A percentile compares a stretch with the other conserved stretches of the same genome.
phyloP scores from a whole-genome alignment of 2,329 filamentous ascomycete species.

The Colletotrichum costaricense region DNA sequence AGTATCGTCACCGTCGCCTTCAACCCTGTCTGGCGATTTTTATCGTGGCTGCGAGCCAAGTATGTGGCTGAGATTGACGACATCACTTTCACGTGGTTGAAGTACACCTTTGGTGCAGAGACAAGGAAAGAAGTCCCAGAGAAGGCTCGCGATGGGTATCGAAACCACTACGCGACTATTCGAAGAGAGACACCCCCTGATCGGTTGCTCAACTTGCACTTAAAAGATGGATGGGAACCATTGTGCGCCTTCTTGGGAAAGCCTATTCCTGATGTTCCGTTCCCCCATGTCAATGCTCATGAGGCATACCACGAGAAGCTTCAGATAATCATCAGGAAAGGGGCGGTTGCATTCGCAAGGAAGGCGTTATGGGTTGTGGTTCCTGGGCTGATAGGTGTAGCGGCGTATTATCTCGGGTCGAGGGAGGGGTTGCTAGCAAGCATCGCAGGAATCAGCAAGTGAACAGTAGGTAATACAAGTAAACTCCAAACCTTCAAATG shows the following conservation, averaged over 20 bases:
- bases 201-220: constrained; percentile 23
- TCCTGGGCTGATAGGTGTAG: background rate
- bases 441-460: background rate
- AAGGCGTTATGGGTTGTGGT: background rate
- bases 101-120: constrained; percentile 76
- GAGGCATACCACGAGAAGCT: background rate
- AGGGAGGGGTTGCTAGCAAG: background rate
- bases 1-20: constrained; percentile 42
- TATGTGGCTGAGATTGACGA: constrained; percentile 70
- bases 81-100: constrained; percentile 77
- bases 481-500: too few relatives aligned
- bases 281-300: constrained; percentile 47
- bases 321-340: background rate
- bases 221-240: constrained; percentile 54
- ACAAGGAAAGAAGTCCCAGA: constrained; percentile 72
- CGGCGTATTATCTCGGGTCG: background rate
- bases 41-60: constrained; percentile 37
- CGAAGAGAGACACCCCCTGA: constrained; percentile 5
- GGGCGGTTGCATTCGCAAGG: background rate
- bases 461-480: background rate
- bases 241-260: constrained; percentile 54
- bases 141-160: constrained; percentile 42
- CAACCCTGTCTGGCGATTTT: constrained; percentile 37
- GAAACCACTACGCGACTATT: constrained; percentile 22
- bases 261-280: constrained; percentile 46